Conservation (phyloP, 208 protist genomes). For the Acanthamoeba sp. region DNA sequence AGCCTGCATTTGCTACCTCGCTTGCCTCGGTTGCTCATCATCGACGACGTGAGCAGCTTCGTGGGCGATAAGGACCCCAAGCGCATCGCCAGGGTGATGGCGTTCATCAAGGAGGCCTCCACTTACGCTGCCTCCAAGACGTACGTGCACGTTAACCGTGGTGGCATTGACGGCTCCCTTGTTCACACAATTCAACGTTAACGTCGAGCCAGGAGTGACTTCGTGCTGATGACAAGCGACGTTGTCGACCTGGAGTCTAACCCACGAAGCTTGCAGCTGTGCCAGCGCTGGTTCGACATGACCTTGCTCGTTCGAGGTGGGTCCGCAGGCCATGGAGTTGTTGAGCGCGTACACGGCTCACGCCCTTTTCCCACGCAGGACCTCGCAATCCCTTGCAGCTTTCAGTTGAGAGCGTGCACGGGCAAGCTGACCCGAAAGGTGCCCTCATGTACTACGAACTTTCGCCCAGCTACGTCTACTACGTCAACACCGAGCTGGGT, state of each 20-base stretch:
- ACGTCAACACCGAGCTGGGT: slow-evolving; percentile 21
- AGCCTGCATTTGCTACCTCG: slow-evolving; percentile 23
- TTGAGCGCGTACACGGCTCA: background rate
- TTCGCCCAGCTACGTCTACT: slow-evolving; percentile 25
- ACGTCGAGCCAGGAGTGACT: background rate
- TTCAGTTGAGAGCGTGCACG: background rate
- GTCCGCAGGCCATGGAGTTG: too few species aligned
- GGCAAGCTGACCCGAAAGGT: background rate
- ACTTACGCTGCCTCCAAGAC: background rate
- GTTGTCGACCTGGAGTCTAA: background rate
- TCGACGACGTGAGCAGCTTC: slow-evolving; percentile 29
- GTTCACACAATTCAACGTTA: background rate
- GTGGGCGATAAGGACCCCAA: slow-evolving; percentile 13
- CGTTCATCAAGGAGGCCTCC: slow-evolving; percentile 57
- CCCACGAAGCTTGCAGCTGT: background rate
- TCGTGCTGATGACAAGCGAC: slow-evolving; percentile 20
- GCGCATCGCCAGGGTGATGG: slow-evolving; percentile 39
- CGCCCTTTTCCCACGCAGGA: background rate
- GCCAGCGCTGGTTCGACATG: slow-evolving; percentile 7
- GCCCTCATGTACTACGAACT: slow-evolving; percentile 12
- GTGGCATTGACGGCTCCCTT: background rate
- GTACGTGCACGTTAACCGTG: background rate
- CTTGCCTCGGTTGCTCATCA: background rate
- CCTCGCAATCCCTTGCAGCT: slow-evolving; percentile 3
- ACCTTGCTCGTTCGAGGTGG: background rate